Conservation (phyloP, 2,329 filamentous ascomycete genomes). For the Paraphaeosphaeria sporulosa region DNA sequence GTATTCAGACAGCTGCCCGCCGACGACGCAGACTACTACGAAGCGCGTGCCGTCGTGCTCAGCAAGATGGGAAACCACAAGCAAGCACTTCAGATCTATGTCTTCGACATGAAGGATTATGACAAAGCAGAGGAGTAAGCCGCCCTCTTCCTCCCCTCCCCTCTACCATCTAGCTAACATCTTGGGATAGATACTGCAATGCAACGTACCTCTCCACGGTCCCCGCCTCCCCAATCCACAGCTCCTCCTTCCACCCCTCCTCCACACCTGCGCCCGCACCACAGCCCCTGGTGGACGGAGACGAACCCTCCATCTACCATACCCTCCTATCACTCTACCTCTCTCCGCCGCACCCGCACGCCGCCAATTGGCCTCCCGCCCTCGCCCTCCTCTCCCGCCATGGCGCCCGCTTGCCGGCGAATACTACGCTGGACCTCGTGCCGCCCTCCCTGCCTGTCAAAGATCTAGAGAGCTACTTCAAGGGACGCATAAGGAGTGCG, state of each 20-base stretch:
- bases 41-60: conserved; percentile 87
- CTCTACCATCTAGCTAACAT: conserved; percentile 56
- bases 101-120: conserved; percentile 90
- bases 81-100: conserved; percentile 95
- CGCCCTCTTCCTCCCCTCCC: not conserved
- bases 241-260: conserved; percentile 43
- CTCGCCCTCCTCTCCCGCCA: conserved; percentile 89
- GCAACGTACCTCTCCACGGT: conserved; percentile 69
- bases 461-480: conserved; percentile 89
- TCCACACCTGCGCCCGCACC: conserved; percentile 39
- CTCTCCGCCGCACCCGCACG: conserved; percentile 75
- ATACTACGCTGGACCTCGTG: conserved; percentile 84
- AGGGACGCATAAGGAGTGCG: conserved; percentile 84
- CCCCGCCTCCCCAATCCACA: conserved; percentile 51
- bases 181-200: conserved; percentile 76
- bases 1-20: conserved; percentile 80
- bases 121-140: conserved; percentile 86
- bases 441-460: conserved; percentile 79
- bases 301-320: conserved; percentile 84
- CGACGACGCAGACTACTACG: conserved; percentile 86
- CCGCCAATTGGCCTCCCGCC: conserved; percentile 78
- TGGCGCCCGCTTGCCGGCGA: conserved; percentile 87
- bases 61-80: conserved; percentile 96
- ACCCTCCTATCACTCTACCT: conserved; percentile 90
- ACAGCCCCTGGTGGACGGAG: conserved; percentile 57